Conservation (phyloP, 306 rosid species). For the Quercus ilex region DNA sequence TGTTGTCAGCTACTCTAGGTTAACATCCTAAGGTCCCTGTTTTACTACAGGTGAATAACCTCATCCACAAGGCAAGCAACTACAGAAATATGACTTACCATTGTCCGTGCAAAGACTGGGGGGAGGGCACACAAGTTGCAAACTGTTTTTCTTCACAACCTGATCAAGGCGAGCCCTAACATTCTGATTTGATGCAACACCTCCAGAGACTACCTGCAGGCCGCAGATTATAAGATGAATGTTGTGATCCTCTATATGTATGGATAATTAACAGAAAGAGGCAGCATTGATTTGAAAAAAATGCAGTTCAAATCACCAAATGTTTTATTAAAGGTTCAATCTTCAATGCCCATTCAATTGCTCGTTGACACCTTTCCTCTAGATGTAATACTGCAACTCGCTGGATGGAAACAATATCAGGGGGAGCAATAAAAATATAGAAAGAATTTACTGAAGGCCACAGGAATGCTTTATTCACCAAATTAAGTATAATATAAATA, state of each 20-base stretch:
- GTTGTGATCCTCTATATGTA: neutral
- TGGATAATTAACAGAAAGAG: conserved; percentile 12
- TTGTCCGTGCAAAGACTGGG: conserved; percentile 95
- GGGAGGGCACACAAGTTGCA: conserved; percentile 89
- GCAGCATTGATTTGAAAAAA: conserved; percentile 12
- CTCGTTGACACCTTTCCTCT: conserved; percentile 91
- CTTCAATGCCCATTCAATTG: conserved; percentile 89
- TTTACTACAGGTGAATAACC: neutral
- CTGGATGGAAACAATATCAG: conserved; percentile 34
- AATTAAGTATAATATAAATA: neutral
- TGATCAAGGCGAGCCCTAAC: conserved; percentile 73
- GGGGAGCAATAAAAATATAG: neutral
- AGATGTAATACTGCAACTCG: conserved; percentile 89
- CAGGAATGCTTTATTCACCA: conserved; percentile 3
- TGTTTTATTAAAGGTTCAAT: conserved; percentile 84
- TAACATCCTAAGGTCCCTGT: neutral
- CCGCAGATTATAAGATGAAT: conserved; percentile 21
- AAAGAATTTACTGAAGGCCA: neutral
- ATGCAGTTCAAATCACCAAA: conserved; percentile 52
- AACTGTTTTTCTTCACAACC: conserved; percentile 60
- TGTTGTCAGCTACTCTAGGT: neutral
- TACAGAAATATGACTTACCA: conserved; percentile 47
- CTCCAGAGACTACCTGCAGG: conserved; percentile 87
- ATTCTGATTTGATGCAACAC: conserved; percentile 90
- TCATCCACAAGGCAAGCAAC: conserved; percentile 19